Evolutionary conservation across 257 asterid genomes (phyloP).

Genomic region (Linderniella brevidens): DNA sequence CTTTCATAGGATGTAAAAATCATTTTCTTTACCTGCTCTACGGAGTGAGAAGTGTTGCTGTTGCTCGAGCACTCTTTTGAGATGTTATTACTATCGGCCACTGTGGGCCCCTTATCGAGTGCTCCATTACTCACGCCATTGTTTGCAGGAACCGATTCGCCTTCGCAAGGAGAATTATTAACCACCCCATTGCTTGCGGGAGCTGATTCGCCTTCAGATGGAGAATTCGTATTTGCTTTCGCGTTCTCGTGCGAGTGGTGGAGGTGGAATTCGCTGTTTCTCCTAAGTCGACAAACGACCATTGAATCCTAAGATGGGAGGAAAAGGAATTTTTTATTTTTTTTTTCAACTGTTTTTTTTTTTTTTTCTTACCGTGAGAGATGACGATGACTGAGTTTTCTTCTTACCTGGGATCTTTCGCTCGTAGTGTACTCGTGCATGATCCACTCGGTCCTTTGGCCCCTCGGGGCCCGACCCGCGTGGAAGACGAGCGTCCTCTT

Average conservation of each 20-base stretch:
- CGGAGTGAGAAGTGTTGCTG: slow-evolving; percentile 38
- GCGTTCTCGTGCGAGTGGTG: too few relatives aligned
- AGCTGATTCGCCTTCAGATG: too few relatives aligned
- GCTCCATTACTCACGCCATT: too few relatives aligned
- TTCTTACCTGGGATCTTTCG: slow-evolving; percentile 38
- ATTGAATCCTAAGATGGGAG: slow-evolving; percentile 32
- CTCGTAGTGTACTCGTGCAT: slow-evolving; percentile 71
- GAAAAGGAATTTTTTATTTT: too few relatives aligned
- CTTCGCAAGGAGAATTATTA: too few relatives aligned
- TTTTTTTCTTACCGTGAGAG: background rate
- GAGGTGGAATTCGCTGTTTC: slow-evolving; percentile 47
- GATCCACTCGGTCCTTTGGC: slow-evolving; percentile 86
- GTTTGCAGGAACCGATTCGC: too few relatives aligned
- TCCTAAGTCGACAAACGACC: slow-evolving; percentile 74
- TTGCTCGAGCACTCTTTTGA: slow-evolving; percentile 36
- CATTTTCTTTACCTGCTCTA: slow-evolving; percentile 19
- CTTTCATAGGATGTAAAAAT: background rate
- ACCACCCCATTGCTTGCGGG: too few relatives aligned
- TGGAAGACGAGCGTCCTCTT: slow-evolving; percentile 84
- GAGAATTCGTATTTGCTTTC: too few relatives aligned
- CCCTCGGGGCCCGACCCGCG: slow-evolving; percentile 75
- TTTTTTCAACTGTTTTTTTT: background rate
- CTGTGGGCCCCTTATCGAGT: slow-evolving; percentile 11
- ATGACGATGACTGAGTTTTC: background rate
- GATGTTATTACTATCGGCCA: slow-evolving; percentile 14